These are phyloP conservation scores for Volvox carteri DNA, from an alignment of 163 green algal genomes.

Conservation along the genomic window DNA sequence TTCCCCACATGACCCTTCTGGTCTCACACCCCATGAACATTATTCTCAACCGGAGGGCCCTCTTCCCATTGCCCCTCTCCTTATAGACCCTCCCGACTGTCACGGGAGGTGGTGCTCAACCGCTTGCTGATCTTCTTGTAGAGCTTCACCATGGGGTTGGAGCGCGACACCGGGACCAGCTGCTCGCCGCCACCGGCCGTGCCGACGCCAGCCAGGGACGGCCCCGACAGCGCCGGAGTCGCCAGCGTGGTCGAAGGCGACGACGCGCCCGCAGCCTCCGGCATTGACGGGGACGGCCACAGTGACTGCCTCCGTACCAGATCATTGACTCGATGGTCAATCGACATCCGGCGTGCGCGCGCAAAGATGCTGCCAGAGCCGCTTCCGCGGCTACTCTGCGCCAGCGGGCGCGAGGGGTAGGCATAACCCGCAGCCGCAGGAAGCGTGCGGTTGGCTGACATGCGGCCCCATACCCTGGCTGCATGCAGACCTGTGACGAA, in stretches of 20 bases:
- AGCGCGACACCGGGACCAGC: not conserved
- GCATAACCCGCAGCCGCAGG: not conserved
- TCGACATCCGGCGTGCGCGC: not conserved
- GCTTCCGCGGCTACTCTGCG: not conserved
- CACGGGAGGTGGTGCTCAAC: not conserved
- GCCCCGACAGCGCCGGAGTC: not conserved
- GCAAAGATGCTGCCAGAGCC: not conserved
- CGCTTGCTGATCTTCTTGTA: conserved; percentile 33
- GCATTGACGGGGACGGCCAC: not conserved
- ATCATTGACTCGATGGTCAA: not conserved
- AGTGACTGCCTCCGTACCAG: not conserved
- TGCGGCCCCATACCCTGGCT: no score
- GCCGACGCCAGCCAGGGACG: not conserved
- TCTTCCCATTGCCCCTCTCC: not conserved
- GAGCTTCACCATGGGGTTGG: conserved; percentile 12
- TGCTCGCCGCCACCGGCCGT: not conserved
- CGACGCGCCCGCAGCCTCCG: not conserved
- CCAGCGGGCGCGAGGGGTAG: not conserved
- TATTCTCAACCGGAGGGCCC: no score
- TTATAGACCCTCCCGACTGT: not conserved
- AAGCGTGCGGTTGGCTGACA: not conserved
- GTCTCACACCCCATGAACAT: no score
- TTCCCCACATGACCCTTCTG: no score
- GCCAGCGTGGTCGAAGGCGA: not conserved
- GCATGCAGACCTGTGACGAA: not conserved